Percentiles rank a stretch among this genome's conserved stretches.
Conservation (phyloP, 495 filamentous ascomycete species). For the Beverwykella pulmonaria region DNA sequence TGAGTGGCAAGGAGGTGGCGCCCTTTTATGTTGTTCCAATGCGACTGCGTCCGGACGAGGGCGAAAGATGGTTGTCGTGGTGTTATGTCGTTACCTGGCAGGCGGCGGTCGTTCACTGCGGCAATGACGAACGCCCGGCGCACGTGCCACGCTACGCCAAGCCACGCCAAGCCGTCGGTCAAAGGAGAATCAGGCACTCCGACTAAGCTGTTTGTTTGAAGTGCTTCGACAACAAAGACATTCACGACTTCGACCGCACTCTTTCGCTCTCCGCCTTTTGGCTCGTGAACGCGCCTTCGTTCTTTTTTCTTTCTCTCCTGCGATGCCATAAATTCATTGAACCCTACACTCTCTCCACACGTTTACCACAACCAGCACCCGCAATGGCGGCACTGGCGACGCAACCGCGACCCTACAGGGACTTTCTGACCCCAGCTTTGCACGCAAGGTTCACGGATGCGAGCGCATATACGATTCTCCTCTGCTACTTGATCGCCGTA, state of each 20-base stretch:
- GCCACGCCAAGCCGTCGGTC: neutral
- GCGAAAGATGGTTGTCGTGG: neutral
- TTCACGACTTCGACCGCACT: neutral
- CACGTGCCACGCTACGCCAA: neutral
- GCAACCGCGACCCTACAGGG: constrained; percentile 68
- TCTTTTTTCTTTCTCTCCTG: constrained; percentile 1
- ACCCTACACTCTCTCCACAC: neutral
- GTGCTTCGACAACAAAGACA: neutral
- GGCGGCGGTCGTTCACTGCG: neutral
- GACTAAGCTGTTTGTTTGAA: constrained; percentile 6
- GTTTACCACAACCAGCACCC: neutral
- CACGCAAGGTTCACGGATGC: constrained; percentile 84
- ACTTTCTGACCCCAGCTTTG: constrained; percentile 85
- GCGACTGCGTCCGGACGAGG: constrained; percentile 26
- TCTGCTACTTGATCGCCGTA: constrained; percentile 77
- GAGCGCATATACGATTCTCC: constrained; percentile 61
- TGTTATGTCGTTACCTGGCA: constrained; percentile 22
- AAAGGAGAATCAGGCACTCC: neutral
- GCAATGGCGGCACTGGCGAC: constrained; percentile 29
- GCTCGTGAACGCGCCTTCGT: neutral
- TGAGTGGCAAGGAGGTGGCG: neutral
- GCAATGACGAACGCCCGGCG: constrained; percentile 18
- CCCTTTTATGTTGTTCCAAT: neutral
- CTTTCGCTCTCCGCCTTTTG: neutral
- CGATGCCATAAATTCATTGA: constrained; percentile 13